phyloP scores from a whole-genome alignment of 2,329 filamentous ascomycete species.

The Penicillium freii region DNA sequence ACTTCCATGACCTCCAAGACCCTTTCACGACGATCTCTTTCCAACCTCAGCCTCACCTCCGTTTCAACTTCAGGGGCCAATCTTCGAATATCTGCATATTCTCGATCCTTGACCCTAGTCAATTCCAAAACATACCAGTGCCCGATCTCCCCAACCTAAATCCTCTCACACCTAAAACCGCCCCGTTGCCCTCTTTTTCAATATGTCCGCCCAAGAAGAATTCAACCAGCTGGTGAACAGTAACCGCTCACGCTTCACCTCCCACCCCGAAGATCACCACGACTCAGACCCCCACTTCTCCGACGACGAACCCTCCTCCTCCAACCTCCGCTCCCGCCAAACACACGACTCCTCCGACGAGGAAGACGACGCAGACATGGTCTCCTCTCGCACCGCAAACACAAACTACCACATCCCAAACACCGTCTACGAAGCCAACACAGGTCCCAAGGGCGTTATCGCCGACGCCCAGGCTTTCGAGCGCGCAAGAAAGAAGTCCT shows the following conservation, averaged over 20 bases:
- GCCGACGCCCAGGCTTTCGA: constrained; percentile 52
- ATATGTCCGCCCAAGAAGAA: constrained; percentile 50
- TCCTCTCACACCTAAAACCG: constrained; percentile 7
- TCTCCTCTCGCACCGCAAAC: constrained; percentile 33
- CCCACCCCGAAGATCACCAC: constrained; percentile 46
- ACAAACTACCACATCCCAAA: constrained; percentile 45
- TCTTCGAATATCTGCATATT: background rate
- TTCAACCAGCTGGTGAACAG: constrained; percentile 44
- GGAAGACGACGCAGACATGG: constrained; percentile 34
- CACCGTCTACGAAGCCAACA: constrained; percentile 50
- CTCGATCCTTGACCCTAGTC: background rate
- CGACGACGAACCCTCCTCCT: constrained; percentile 23
- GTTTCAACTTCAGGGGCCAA: constrained; percentile 17
- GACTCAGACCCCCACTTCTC: constrained; percentile 29
- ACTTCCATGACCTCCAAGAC: background rate
- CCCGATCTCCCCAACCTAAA: constrained; percentile 9
- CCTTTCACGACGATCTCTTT: constrained; percentile 27
- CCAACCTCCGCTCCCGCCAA: constrained; percentile 18
- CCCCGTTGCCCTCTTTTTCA: constrained; percentile 24
- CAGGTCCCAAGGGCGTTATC: constrained; percentile 53
- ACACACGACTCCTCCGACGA: constrained; percentile 34
- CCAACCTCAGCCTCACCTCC: constrained; percentile 25
- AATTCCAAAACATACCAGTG: background rate
- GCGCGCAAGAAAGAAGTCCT: constrained; percentile 48
- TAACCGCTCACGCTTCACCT: constrained; percentile 35